Conservation (phyloP, 202 grass and related monocot genomes). For the Zizania palustris region DNA sequence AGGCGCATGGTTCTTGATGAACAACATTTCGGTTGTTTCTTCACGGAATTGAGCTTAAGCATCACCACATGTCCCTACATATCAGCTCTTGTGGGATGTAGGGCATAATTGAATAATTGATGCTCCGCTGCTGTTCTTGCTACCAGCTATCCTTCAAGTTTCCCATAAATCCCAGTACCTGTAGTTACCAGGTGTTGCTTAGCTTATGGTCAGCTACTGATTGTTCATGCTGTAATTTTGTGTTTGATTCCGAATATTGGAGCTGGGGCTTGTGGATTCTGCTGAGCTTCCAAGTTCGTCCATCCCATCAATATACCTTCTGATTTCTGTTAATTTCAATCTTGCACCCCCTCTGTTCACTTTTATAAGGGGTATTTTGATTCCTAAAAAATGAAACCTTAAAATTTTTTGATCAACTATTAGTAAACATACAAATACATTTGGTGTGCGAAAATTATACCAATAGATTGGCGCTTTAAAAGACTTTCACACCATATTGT, state of each 20-base stretch:
- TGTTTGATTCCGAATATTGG: neutral
- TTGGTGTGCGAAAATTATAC: no score
- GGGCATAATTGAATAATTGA: constrained; percentile 11
- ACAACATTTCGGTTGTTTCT: constrained; percentile 3
- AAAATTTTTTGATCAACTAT: no score
- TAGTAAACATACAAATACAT: no score
- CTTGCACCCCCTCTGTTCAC: no score
- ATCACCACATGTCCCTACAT: neutral
- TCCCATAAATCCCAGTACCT: neutral
- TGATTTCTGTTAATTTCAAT: neutral
- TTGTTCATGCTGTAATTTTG: neutral
- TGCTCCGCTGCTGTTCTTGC: neutral
- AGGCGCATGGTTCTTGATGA: neutral
- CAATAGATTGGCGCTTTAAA: no score
- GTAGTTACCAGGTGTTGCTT: neutral
- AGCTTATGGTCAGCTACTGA: neutral
- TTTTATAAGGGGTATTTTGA: no score
- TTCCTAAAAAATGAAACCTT: no score
- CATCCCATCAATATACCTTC: neutral
- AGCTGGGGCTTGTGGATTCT: neutral
- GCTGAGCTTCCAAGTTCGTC: neutral
- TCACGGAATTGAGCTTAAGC: neutral
- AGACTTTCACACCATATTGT: no score
- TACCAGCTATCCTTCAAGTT: neutral
- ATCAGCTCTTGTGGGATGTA: neutral